Evolutionary conservation across 805 yeast species (phyloP).

Genomic region (Blastobotrys chiropterorum): DNA sequence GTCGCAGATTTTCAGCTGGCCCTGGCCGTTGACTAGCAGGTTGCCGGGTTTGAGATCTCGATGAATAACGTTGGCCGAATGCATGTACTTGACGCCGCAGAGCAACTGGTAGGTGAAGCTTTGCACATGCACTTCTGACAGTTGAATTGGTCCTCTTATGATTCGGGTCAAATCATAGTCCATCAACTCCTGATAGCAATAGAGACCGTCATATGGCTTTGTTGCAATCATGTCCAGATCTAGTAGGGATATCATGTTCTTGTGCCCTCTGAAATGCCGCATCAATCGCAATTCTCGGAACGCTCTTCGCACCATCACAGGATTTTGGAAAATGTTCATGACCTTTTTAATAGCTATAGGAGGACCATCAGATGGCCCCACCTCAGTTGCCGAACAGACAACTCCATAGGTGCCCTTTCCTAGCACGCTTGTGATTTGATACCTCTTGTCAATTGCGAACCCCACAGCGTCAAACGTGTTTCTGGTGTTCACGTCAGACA

Average conservation of each 20-base stretch:
- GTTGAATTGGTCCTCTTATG: conserved; percentile 56
- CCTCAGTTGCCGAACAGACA: conserved; percentile 68
- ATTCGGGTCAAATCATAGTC: conserved; percentile 78
- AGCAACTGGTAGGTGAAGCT: conserved; percentile 72
- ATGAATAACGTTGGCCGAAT: conserved; percentile 87
- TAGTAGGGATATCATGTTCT: conserved; percentile 65
- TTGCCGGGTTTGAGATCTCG: conserved; percentile 92
- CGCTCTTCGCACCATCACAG: conserved; percentile 68
- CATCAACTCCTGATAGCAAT: conserved; percentile 80
- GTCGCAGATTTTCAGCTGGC: conserved; percentile 80
- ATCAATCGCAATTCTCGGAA: conserved; percentile 75
- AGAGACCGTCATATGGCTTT: conserved; percentile 75
- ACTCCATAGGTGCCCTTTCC: conserved; percentile 88
- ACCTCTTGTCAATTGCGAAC: conserved; percentile 58
- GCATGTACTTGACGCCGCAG: conserved; percentile 83
- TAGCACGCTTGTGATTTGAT: conserved; percentile 49
- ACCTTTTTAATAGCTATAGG: conserved; percentile 78
- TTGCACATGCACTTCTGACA: conserved; percentile 79
- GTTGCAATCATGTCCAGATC: conserved; percentile 66
- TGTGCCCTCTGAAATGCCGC: conserved; percentile 81
- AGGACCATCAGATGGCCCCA: conserved; percentile 31
- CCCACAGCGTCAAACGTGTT: conserved; percentile 2
- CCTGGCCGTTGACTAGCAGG: conserved; percentile 67
- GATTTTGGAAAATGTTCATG: conserved; percentile 58
- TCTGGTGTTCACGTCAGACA: conserved; percentile 1